Conservation (phyloP, 495 filamentous ascomycete genomes). For the Chaetomidium leptoderma region DNA sequence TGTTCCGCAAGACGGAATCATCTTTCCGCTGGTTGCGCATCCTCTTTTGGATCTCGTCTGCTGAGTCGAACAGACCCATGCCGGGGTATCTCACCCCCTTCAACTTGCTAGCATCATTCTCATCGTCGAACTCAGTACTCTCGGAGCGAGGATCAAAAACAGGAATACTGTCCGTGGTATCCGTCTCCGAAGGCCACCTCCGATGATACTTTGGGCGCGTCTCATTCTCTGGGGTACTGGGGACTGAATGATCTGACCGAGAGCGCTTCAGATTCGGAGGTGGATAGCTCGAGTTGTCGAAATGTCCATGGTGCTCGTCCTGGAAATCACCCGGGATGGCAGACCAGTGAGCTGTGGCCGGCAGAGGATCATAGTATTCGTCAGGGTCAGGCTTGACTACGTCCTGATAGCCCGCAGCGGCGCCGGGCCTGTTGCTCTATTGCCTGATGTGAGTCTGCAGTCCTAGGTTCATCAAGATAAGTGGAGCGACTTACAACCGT, state of each 20-base stretch:
- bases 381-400: constrained; percentile 35
- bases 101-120: constrained; percentile 47
- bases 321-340: constrained; percentile 14
- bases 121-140: constrained; percentile 30
- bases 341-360: constrained; percentile 16
- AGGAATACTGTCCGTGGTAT: constrained; percentile 29
- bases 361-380: constrained; percentile 14
- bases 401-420: constrained; percentile 1
- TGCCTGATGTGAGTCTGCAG: not conserved
- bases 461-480: not conserved
- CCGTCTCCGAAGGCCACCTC: constrained; percentile 31
- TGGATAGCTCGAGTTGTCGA: constrained; percentile 21
- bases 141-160: constrained; percentile 31
- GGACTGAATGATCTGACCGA: constrained; percentile 18
- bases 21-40: constrained; percentile 87
- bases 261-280: constrained; percentile 22
- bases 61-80: constrained; percentile 86
- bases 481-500: constrained; percentile 10
- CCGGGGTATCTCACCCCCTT: constrained; percentile 79
- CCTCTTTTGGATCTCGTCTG: constrained; percentile 67
- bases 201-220: constrained; percentile 17
- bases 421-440: constrained; percentile 8
- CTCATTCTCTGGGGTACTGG: constrained; percentile 21
- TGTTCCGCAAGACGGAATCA: constrained; percentile 59
- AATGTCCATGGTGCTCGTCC: constrained; percentile 18